A percentile compares a stretch with the other conserved stretches of the same genome.
These are phyloP conservation scores for Suhomyces kunorum DNA, from an alignment of 1,139 yeast species.

Conservation along the genomic window DNA sequence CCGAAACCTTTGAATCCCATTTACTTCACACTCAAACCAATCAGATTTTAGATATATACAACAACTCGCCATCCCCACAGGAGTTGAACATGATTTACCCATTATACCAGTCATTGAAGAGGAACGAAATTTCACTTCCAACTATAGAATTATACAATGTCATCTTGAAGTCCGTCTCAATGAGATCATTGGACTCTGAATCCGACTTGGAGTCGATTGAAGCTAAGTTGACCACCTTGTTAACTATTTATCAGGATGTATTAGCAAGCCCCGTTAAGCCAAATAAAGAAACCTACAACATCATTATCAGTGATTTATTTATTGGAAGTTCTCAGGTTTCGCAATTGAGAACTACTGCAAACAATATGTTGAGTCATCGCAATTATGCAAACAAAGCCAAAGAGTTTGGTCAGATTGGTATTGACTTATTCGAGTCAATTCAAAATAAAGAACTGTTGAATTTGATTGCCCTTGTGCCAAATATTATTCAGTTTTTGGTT, in stretches of 20 bases:
- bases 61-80: conserved; percentile 18
- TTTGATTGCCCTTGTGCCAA: conserved; percentile 28
- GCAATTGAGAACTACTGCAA: conserved; percentile 4
- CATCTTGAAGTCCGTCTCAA: conserved; percentile 36
- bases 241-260: conserved; percentile 69
- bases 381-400: conserved; percentile 27
- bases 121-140: conserved; percentile 38
- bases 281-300: conserved; percentile 50
- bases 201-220: conserved; percentile 32
- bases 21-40: conserved; percentile 28
- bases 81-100: conserved; percentile 42
- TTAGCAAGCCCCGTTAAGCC: conserved; percentile 51
- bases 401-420: conserved; percentile 64
- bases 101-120: conserved; percentile 43
- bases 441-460: conserved; percentile 29
- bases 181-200: conserved; percentile 32
- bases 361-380: conserved; percentile 12
- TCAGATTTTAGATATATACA: conserved; percentile 21
- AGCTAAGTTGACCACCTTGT: conserved; percentile 52
- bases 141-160: conserved; percentile 38
- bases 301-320: conserved; percentile 53
- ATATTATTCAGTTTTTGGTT: conserved; percentile 28
- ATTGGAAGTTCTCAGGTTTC: conserved; percentile 46
- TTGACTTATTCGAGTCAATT: conserved; percentile 58
- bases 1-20: conserved; percentile 22